phyloP scores from a whole-genome alignment of 305 asterid genomes.

The Fraxinus dipetala region DNA sequence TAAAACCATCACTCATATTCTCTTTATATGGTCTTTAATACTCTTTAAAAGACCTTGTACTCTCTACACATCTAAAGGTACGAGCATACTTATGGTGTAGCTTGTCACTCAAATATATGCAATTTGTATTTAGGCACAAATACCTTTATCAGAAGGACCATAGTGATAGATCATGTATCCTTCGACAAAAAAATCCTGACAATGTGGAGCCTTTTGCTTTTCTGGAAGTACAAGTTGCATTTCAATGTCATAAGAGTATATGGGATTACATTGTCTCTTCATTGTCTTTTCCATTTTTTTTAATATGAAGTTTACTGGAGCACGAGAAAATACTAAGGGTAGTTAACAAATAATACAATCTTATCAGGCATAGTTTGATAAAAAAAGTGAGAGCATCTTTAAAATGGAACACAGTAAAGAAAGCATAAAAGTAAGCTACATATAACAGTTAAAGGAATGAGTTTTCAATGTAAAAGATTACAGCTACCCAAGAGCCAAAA shows the following conservation, averaged over 20 bases:
- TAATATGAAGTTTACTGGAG: conserved; percentile 2
- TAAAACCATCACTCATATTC: not conserved
- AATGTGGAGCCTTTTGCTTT: not conserved
- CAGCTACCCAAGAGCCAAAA: conserved; percentile 1
- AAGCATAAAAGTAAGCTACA: not conserved
- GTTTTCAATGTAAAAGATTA: not conserved
- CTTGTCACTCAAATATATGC: not conserved
- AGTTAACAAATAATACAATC: not conserved
- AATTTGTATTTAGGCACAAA: not conserved
- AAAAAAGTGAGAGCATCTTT: not conserved
- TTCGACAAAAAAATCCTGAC: not conserved
- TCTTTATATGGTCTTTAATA: not conserved
- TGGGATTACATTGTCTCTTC: not conserved
- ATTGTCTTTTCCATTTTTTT: not conserved
- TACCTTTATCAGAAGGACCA: not conserved
- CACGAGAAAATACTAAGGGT: not conserved
- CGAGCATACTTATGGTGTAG: not conserved
- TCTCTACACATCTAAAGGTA: not conserved
- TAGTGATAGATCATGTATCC: not conserved
- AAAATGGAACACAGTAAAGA: not conserved
- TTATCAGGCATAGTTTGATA: not conserved
- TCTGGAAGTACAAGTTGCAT: not conserved
- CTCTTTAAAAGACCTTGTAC: not conserved
- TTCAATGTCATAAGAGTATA: not conserved
- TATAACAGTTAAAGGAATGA: not conserved